These are phyloP conservation scores for Paraleonurus japonicus DNA, from an alignment of 257 asterid genomes.

Conservation along the genomic window DNA sequence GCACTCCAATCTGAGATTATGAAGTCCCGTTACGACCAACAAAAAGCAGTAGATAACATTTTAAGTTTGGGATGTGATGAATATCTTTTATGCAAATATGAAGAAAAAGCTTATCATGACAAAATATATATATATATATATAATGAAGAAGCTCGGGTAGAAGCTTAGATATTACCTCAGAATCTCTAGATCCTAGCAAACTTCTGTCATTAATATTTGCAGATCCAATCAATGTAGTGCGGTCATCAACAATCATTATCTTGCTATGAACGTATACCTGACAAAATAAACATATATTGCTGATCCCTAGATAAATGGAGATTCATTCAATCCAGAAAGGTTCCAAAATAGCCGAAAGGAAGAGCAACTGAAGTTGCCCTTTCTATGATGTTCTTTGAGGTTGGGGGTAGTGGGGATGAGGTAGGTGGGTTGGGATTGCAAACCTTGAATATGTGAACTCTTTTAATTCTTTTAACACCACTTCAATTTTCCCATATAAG, in stretches of 20 bases:
- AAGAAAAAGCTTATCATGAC: neutral
- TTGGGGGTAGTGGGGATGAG: neutral
- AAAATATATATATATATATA: neutral
- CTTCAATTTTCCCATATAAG: conserved; percentile 4
- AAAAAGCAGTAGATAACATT: neutral
- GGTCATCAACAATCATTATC: conserved; percentile 90
- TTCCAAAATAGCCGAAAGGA: conserved; percentile 6
- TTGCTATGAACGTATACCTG: conserved; percentile 98
- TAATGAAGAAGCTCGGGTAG: conserved; percentile 5
- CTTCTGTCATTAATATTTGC: conserved; percentile 94
- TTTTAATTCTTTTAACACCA: neutral
- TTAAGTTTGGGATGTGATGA: neutral
- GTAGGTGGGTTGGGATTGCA: neutral
- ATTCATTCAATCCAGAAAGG: conserved; percentile 5
- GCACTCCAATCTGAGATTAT: conserved; percentile 71
- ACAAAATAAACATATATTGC: conserved; percentile 20
- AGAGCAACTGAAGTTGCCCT: neutral
- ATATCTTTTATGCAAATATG: conserved; percentile 8
- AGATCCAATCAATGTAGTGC: conserved; percentile 72
- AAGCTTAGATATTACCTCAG: conserved; percentile 61
- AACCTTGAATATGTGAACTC: neutral
- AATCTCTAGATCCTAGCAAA: conserved; percentile 96
- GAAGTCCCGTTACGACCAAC: conserved; percentile 14
- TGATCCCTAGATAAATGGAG: neutral
- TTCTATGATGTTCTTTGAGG: neutral